phyloP scores from a whole-genome alignment of 176 grass and related monocot species.

The Lolium perenne region DNA sequence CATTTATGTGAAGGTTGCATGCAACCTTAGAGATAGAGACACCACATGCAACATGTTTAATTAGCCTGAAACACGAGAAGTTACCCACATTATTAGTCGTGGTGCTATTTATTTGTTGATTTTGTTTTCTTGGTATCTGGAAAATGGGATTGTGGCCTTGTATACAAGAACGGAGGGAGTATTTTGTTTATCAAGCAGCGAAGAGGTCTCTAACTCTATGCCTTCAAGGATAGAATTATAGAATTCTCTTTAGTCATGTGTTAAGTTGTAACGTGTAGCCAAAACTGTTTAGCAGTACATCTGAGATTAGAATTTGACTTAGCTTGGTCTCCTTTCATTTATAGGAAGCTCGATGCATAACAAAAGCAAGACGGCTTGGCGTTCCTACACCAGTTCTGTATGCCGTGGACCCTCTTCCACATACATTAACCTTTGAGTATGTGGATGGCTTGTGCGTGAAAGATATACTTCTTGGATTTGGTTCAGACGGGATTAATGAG shows the following conservation, averaged over 20 bases:
- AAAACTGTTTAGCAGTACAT: constrained; percentile 18
- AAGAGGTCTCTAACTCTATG: background rate
- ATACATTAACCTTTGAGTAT: constrained; percentile 91
- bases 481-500: constrained; percentile 67
- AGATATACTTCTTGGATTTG: constrained; percentile 88
- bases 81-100: too few relatives aligned
- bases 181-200: background rate
- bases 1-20: too few relatives aligned
- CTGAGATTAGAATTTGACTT: constrained; percentile 22
- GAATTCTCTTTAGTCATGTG: constrained; percentile 25
- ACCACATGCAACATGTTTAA: too few relatives aligned
- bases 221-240: constrained; percentile 25
- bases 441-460: constrained; percentile 84
- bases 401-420: constrained; percentile 72
- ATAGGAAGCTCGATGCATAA: constrained; percentile 97
- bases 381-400: constrained; percentile 89
- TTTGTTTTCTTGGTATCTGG: too few relatives aligned
- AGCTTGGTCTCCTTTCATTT: constrained; percentile 17
- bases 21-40: too few relatives aligned
- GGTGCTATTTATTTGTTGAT: too few relatives aligned
- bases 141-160: too few relatives aligned
- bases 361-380: constrained; percentile 93
- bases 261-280: background rate
- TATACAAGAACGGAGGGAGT: background rate
- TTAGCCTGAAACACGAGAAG: too few relatives aligned